Percentiles rank a stretch among this genome's conserved stretches.
phyloP scores from a whole-genome alignment of 2,329 filamentous ascomycete genomes.

The Pseudonectria buxi region DNA sequence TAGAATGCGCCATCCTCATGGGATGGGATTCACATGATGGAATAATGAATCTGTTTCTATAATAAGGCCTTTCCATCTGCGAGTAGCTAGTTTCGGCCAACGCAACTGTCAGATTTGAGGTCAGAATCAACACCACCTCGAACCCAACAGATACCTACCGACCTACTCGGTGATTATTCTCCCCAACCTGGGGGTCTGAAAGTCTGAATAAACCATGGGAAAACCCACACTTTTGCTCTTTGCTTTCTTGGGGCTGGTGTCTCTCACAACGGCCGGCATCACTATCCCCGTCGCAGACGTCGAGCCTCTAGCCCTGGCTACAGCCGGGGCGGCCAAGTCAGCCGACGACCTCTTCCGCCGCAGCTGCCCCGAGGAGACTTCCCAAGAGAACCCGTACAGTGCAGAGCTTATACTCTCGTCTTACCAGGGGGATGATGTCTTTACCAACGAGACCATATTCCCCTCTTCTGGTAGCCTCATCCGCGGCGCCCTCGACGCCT shows the following conservation, averaged over 20 bases:
- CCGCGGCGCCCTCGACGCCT: conserved; percentile 39
- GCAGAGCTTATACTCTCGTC: conserved; percentile 25
- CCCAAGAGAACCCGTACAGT: conserved; percentile 12
- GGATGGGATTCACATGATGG: no score
- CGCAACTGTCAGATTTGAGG: no score
- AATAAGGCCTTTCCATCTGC: no score
- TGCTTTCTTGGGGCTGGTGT: conserved; percentile 10
- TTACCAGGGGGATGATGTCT: conserved; percentile 9
- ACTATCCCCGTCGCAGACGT: conserved; percentile 21
- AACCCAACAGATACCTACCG: no score
- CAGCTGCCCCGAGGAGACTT: conserved; percentile 29
- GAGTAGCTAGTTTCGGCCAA: no score
- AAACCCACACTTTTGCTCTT: conserved; percentile 5
- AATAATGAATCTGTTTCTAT: no score
- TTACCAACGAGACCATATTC: conserved; percentile 15
- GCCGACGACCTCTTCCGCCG: conserved; percentile 22
- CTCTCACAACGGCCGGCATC: conserved; percentile 16
- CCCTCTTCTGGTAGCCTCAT: conserved; percentile 36
- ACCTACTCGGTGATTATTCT: no score
- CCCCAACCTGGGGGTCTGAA: no score
- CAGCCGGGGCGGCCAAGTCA: conserved; percentile 17
- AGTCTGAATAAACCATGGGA: conserved; percentile 2
- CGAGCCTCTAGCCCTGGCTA: conserved; percentile 19
- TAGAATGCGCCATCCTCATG: no score
- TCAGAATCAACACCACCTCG: no score